phyloP scores from a whole-genome alignment of 345 rosid genomes.

The Aquilaria sinensis region DNA sequence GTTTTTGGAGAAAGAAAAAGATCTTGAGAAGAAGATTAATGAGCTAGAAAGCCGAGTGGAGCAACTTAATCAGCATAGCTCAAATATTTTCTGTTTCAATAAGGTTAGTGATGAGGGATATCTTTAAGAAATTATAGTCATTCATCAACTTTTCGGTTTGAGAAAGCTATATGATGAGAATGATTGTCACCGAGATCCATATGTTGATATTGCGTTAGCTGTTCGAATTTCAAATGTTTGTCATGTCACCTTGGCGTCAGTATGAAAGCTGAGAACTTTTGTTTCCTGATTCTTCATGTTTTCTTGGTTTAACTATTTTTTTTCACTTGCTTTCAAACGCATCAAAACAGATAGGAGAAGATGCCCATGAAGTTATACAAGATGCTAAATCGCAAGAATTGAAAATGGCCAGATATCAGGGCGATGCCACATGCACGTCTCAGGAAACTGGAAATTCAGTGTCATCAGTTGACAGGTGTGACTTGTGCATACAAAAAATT shows the following conservation, averaged over 20 bases:
- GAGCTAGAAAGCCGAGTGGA: slow-evolving; percentile 53
- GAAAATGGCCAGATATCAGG: neutral
- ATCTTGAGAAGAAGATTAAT: slow-evolving; percentile 40
- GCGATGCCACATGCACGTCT: slow-evolving; percentile 7
- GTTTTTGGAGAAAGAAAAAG: slow-evolving; percentile 56
- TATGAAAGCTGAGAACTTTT: no score
- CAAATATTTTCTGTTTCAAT: slow-evolving; percentile 13
- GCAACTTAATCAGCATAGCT: slow-evolving; percentile 29
- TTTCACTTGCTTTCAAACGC: slow-evolving; percentile 5
- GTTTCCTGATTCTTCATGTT: neutral
- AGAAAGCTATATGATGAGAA: no score
- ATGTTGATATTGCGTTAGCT: no score
- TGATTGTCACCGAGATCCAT: no score
- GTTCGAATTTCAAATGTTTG: no score
- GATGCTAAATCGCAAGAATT: slow-evolving; percentile 15
- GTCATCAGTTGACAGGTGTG: slow-evolving; percentile 34
- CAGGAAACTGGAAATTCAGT: slow-evolving; percentile 16
- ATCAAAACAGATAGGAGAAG: slow-evolving; percentile 24
- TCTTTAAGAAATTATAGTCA: no score
- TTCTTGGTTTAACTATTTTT: slow-evolving; percentile 1
- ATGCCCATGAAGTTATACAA: slow-evolving; percentile 8
- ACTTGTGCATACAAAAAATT: neutral
- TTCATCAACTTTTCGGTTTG: no score
- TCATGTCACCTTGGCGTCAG: no score
- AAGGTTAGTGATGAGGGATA: slow-evolving; percentile 27